A percentile compares a stretch with the other conserved stretches of the same genome.
Conservation (phyloP, 148 eudicot species). For the Diospyros kaki region DNA sequence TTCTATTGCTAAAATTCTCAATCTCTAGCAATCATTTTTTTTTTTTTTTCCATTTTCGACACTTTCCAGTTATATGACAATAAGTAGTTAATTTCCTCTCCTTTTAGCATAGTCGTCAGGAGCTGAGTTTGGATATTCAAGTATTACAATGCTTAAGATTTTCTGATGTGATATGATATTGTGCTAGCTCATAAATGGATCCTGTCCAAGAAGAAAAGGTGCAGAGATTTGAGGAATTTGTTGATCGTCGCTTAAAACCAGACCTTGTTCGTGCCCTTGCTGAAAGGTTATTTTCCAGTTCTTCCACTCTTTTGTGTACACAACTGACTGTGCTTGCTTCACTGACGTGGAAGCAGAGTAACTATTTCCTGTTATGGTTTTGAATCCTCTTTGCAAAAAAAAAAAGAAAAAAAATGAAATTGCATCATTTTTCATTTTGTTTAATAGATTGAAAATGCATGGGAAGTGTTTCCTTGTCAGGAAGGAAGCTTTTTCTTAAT, state of each 20-base stretch:
- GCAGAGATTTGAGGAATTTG: slow-evolving; percentile 72
- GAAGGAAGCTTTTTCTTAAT: background rate
- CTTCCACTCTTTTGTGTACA: background rate
- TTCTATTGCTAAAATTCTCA: background rate
- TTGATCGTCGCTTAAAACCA: slow-evolving; percentile 75
- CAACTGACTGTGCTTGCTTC: background rate
- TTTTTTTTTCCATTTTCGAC: background rate
- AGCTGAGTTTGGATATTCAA: background rate
- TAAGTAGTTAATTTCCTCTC: background rate
- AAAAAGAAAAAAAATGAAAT: background rate
- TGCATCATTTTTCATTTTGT: background rate
- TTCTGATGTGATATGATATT: slow-evolving; percentile 5
- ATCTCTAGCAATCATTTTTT: background rate
- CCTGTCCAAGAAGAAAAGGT: slow-evolving; percentile 48
- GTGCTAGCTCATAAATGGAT: slow-evolving; percentile 45
- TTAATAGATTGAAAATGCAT: background rate
- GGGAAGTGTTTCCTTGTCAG: background rate
- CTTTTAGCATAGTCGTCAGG: background rate
- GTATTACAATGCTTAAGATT: background rate
- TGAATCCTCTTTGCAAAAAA: background rate
- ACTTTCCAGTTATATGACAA: background rate
- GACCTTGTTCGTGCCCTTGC: slow-evolving; percentile 78
- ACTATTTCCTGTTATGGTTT: background rate
- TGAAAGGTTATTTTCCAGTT: slow-evolving; percentile 44
- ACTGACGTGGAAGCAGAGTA: background rate